Evolutionary conservation across 1,284 basidiomycete genomes (phyloP), one percentile per base, ranked within the genome.

Genomic region (Neotropicomus parvogracilis): DNA sequence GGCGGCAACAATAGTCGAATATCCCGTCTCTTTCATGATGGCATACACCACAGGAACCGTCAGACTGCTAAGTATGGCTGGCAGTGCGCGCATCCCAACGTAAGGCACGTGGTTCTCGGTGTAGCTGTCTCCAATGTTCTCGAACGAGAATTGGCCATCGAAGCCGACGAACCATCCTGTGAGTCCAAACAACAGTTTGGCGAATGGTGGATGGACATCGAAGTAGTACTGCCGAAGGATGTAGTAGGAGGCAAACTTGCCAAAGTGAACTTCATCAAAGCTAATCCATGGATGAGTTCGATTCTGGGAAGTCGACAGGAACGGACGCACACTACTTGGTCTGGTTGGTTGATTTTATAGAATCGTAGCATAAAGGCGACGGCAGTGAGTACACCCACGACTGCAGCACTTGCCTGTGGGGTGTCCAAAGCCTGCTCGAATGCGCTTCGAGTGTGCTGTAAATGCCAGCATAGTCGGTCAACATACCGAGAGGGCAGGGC

Each of bases 1-100:
- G 0, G 90, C 83, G 4, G 91, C 84, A 49, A 97, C 85, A 39
- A 91, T 74, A 11, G 91, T 88, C 1, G 94, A 93, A 67, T 95
- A 95, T 7, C 97, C 97, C 51, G 88, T 90, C 73, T 98, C 92
- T 67, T 97, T 88, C 97, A 99, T 98, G 68, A 95, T 98, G 14
- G 81, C 86, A 65, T 95, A 99, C 3, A 99, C 85, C 54, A 99
- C 73, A 0, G 95, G 91, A 10, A 97, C 73, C 1, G 95, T 97
- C 17, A 97, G 70, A 68, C 87, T 88, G 41, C 93, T 93, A 38
- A 99, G 74, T 57, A 97, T 78, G 1, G 95, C 97, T 11, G 94
- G 90, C 29, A 98, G 79, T 10, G 90, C 85, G 29, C 97, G 81
- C 82, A 99, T 86, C 55, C 91, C 92, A 51, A 97, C 81, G 65